Percentiles rank a stretch among this genome's conserved stretches.
These are phyloP conservation scores for Penicillium sp. DNA, from an alignment of 2,329 filamentous ascomycete genomes.

Conservation along the genomic window DNA sequence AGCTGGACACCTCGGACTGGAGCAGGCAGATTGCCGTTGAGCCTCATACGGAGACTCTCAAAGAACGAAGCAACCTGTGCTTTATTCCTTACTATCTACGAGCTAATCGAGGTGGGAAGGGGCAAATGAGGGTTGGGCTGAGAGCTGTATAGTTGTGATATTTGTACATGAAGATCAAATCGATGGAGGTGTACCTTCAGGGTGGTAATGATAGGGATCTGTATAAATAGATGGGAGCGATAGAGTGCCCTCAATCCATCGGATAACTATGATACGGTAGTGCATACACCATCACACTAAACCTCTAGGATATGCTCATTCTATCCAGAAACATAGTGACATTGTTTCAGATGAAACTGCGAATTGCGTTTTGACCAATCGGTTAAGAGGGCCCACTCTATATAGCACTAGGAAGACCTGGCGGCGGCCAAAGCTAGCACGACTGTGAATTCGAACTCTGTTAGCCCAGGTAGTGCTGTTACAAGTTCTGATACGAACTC, in stretches of 20 bases:
- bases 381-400: too few relatives aligned
- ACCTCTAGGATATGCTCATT: too few relatives aligned
- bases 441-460: not conserved
- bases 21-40: conserved; percentile 21
- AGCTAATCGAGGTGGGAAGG: conserved; percentile 55
- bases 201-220: too few relatives aligned
- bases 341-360: too few relatives aligned
- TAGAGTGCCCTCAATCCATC: too few relatives aligned
- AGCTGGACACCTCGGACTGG: conserved; percentile 32
- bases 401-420: not conserved
- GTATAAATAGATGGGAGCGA: too few relatives aligned
- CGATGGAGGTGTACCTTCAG: too few relatives aligned
- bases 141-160: not conserved
- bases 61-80: conserved; percentile 36
- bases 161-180: not conserved
- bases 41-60: conserved; percentile 12
- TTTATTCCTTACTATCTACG: conserved; percentile 59
- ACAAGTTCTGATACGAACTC: not conserved
- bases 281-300: too few relatives aligned
- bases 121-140: conserved; percentile 52
- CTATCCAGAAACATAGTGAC: too few relatives aligned
- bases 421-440: not conserved
- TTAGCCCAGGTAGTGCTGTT: too few relatives aligned
- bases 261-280: too few relatives aligned
- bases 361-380: too few relatives aligned